Base-by-base conservation (phyloP, 2,329 filamentous ascomycete genomes). In the Fusarium chuoi region DNA sequence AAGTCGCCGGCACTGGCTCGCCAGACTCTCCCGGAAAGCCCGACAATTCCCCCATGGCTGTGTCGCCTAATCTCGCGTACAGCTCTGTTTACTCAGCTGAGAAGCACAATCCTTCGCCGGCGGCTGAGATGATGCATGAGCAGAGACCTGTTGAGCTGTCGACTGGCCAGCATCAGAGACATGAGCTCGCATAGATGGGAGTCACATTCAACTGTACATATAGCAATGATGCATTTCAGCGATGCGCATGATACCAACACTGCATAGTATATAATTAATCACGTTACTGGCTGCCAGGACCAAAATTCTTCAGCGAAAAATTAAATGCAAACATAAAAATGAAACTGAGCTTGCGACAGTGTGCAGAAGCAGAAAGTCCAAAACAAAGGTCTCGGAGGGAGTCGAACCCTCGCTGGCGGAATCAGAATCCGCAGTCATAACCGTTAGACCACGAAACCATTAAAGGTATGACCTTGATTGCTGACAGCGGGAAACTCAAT, bases 141-240 rank as follows among this genome's bases (percentile, higher is more conserved):
- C 49, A 51, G 3, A 30, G 44, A 10, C 56, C 46, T 17, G 18
- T 39, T 8, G 62, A 73, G 22, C 17, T 73, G 3, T 20, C 58
- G 2, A 55, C 39, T 14, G 42, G 39, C 0, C 45, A 49, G 20
- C 30, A 69, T 3, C 56, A 59, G 8, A 33, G 71, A 28, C 54
- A 73, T 24, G 71, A 73, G 9, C 7, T 73, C 8, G 54, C 46
- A 1, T 73, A 71, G 52, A n/a, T 12, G 7, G 6, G 20, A 18
- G 36, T 24, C 7, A 44, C 14, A 18, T 51, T 33, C 14, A 44
- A 2, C 22, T 64, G 44, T 62, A 41, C 6, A 28, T 56, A 65
- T 20, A 22, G 8, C 1, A 38, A 28, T 7, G 15, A 33, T 13
- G 17, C 17, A 59, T 45, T 45, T 12, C 18, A 67, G 64, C 64